A percentile compares a stretch with the other conserved stretches of the same genome.
Conservation (phyloP, 139 green algal species). For the Tetraselmis chui region DNA sequence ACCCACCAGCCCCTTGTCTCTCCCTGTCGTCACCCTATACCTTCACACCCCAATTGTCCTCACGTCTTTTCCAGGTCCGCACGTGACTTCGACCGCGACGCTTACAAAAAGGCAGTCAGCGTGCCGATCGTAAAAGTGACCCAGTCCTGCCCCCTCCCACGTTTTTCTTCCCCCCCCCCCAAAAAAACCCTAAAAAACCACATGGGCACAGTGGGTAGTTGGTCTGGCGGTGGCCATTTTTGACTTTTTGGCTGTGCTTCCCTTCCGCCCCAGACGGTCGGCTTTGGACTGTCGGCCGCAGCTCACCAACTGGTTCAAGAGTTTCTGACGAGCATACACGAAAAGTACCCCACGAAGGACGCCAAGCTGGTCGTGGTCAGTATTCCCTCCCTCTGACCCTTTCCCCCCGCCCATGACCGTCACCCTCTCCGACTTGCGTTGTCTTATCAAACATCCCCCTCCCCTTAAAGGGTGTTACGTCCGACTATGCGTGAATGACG, state of each 20-base stretch:
- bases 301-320: not conserved
- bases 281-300: not conserved
- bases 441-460: no score
- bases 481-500: not conserved
- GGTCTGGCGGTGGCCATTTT: no score
- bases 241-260: not conserved
- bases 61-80: not conserved
- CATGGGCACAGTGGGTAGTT: no score
- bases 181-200: not conserved
- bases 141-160: not conserved
- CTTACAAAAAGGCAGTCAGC: not conserved
- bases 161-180: not conserved
- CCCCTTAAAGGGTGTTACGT: no score
- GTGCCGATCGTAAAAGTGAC: not conserved
- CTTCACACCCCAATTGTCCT: not conserved
- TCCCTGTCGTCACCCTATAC: not conserved
- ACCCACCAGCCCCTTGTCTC: not conserved
- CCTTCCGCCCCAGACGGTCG: not conserved
- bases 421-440: no score
- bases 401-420: no score
- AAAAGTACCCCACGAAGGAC: not conserved
- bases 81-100: not conserved
- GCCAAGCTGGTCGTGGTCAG: not conserved
- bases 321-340: not conserved
- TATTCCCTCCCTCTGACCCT: no score